A percentile compares a stretch with the other conserved stretches of the same genome.
Conservation (phyloP, 1,139 yeast genomes). For the Protomyces inouyei region DNA sequence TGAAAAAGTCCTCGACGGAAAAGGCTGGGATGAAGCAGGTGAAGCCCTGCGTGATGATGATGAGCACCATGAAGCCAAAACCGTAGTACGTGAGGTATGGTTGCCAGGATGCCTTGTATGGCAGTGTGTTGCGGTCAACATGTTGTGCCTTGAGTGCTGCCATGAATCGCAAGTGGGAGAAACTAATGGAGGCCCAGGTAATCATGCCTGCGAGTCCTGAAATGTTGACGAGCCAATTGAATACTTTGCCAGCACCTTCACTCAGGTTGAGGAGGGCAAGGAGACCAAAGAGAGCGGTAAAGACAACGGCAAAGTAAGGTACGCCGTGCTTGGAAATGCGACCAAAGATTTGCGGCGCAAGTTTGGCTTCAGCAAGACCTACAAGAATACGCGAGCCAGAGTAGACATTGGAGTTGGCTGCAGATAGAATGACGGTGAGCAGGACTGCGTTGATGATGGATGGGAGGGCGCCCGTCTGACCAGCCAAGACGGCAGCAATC, state of each 20-base stretch:
- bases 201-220: conserved; percentile 56
- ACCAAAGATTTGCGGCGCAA: conserved; percentile 56
- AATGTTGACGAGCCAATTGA: conserved; percentile 77
- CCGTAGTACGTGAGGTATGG: conserved; percentile 52
- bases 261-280: conserved; percentile 65
- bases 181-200: conserved; percentile 51
- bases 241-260: conserved; percentile 62
- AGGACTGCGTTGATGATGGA: conserved; percentile 71
- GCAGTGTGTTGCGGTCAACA: conserved; percentile 29
- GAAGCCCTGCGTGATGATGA: conserved; percentile 65
- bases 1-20: conserved; percentile 65
- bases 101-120: conserved; percentile 49
- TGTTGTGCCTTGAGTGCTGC: conserved; percentile 31
- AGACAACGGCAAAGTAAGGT: conserved; percentile 51
- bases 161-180: conserved; percentile 39
- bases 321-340: conserved; percentile 53
- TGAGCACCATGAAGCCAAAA: conserved; percentile 49
- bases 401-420: conserved; percentile 70
- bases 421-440: conserved; percentile 63
- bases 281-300: conserved; percentile 45
- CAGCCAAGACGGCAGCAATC: conserved; percentile 63
- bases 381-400: conserved; percentile 58
- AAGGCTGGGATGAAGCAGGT: conserved; percentile 46
- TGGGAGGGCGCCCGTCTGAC: conserved; percentile 59
- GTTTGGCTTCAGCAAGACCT: conserved; percentile 55